Percentiles rank a stretch among this genome's conserved stretches.
These are phyloP conservation scores for Parmelia sp. DNA, from an alignment of 495 filamentous ascomycete species.

Conservation along the genomic window DNA sequence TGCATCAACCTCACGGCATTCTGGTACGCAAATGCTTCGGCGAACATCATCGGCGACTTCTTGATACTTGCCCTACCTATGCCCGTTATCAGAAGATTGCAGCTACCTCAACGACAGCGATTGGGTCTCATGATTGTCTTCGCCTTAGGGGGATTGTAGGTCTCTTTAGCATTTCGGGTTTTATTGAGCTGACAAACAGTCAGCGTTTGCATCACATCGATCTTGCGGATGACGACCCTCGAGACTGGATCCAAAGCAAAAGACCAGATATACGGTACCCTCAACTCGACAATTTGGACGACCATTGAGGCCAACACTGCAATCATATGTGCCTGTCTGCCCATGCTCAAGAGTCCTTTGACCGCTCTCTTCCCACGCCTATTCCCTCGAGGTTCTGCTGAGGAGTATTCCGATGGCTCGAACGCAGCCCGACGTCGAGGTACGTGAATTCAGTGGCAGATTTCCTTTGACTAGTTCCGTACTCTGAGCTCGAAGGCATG, in stretches of 20 bases:
- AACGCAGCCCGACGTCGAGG: constrained; percentile 4
- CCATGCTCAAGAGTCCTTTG: constrained; percentile 33
- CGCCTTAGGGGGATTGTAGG: constrained; percentile 31
- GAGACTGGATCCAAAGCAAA: constrained; percentile 25
- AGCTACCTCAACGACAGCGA: constrained; percentile 24
- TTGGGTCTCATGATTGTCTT: constrained; percentile 27
- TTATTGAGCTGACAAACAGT: constrained; percentile 5
- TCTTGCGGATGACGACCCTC: constrained; percentile 33
- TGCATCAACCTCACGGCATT: constrained; percentile 43
- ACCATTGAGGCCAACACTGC: constrained; percentile 41
- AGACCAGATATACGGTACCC: constrained; percentile 29
- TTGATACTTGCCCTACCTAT: constrained; percentile 42
- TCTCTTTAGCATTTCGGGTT: background rate
- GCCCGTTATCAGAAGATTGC: constrained; percentile 24
- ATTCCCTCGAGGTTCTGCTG: constrained; percentile 20
- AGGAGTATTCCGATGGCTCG: constrained; percentile 1
- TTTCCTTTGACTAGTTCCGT: background rate
- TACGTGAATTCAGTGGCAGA: background rate
- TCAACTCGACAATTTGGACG: constrained; percentile 42
- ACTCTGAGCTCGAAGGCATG: background rate
- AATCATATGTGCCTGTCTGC: constrained; percentile 45
- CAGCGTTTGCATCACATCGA: constrained; percentile 33
- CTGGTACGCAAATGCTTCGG: constrained; percentile 42
- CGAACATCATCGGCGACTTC: constrained; percentile 44
- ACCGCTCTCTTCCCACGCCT: constrained; percentile 24